phyloP scores from a whole-genome alignment of 768 basidiomycete species.

The Lactifluus rugatus region DNA sequence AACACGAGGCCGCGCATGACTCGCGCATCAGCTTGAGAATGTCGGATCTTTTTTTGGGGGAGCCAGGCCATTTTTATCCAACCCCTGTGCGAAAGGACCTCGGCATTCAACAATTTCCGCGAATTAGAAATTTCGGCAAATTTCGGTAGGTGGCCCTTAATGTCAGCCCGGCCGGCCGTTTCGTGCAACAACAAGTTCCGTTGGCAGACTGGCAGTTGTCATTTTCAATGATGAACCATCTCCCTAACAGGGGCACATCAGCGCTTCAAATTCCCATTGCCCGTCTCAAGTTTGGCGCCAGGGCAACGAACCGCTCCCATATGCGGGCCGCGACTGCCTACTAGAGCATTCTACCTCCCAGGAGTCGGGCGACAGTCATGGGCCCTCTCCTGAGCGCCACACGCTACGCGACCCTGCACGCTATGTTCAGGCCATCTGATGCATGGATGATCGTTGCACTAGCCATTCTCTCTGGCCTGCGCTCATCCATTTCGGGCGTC shows the following conservation, averaged over 20 bases:
- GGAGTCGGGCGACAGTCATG: background rate
- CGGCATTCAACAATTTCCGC: background rate
- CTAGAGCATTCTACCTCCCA: background rate
- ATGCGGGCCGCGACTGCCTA: background rate
- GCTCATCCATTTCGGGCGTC: too few relatives aligned
- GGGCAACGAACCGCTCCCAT: background rate
- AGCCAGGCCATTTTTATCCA: too few relatives aligned
- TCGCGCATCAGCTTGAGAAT: too few relatives aligned
- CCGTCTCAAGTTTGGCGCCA: conserved; percentile 2
- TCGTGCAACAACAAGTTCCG: background rate
- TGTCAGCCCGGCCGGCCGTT: background rate
- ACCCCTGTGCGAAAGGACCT: background rate
- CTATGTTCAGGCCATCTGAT: background rate
- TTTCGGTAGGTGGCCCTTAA: background rate
- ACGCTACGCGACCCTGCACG: background rate
- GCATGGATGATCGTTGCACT: background rate
- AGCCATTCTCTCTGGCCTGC: background rate
- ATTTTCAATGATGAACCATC: background rate
- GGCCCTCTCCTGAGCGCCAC: background rate
- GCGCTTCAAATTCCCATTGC: background rate
- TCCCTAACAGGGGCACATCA: background rate
- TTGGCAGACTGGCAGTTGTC: background rate
- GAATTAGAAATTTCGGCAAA: conserved; percentile 2
- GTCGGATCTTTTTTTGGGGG: too few relatives aligned
- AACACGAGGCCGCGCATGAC: too few relatives aligned